These are phyloP conservation scores for Suhomyces canberraensis DNA, from an alignment of 805 yeast species.

Conservation along the genomic window DNA sequence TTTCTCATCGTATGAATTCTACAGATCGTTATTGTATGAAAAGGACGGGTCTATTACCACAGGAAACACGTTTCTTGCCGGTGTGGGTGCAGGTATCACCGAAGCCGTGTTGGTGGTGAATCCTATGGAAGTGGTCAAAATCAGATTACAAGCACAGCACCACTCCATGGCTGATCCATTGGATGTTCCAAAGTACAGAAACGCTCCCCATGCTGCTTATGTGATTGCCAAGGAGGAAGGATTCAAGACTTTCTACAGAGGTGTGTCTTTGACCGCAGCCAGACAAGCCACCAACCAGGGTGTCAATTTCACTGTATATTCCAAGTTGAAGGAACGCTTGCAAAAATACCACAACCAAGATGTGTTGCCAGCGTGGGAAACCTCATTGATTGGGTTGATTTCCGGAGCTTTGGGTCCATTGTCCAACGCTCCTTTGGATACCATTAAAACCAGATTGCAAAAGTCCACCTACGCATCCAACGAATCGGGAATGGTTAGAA, in stretches of 20 bases:
- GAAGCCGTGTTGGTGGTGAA: constrained; percentile 94
- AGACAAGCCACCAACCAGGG: constrained; percentile 99
- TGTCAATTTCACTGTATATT: constrained; percentile 94
- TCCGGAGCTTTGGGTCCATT: constrained; percentile 98
- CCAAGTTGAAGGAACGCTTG: constrained; percentile 71
- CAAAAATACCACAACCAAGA: constrained; percentile 57
- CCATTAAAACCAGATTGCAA: constrained; percentile 95
- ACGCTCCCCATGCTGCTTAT: constrained; percentile 87
- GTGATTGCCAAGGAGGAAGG: constrained; percentile 91
- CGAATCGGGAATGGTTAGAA: constrained; percentile 73
- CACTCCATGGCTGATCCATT: constrained; percentile 85
- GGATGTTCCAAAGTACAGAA: constrained; percentile 79
- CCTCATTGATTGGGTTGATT: constrained; percentile 83
- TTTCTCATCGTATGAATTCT: constrained; percentile 89
- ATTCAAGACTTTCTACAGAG: constrained; percentile 80
- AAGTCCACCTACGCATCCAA: constrained; percentile 71
- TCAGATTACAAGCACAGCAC: constrained; percentile 92
- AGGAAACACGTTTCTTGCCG: constrained; percentile 77
- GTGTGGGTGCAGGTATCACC: constrained; percentile 96
- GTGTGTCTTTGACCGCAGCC: constrained; percentile 93
- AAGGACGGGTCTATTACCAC: constrained; percentile 68
- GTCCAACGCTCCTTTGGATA: constrained; percentile 95
- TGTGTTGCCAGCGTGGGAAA: constrained; percentile 87
- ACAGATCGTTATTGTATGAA: constrained; percentile 65
- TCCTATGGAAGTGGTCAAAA: constrained; percentile 97